Evolutionary conservation across 2,329 filamentous ascomycete genomes (phyloP), one percentile per base, ranked within the genome.

Genomic region (Alternaria triticimaculans): DNA sequence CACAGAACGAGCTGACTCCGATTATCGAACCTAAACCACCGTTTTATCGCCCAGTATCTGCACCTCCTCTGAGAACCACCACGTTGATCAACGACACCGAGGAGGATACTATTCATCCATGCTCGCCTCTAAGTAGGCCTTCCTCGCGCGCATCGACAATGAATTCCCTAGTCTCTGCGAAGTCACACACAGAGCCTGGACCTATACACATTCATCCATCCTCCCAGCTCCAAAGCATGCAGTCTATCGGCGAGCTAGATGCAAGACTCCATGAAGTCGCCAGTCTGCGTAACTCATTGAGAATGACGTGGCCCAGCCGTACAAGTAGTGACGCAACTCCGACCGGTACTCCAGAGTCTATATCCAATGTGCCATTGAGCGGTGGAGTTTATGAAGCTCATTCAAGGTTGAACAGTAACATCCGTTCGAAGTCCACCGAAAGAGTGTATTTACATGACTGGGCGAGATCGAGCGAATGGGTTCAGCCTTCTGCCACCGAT

Each of bases 141-240:
- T 33, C 23, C 26, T 63, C 61, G 25, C 55, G 61, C 21, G 45
- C 57, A 5, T 60, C 56, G 9, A 55, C 61, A 30, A 63, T 63
- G n/a, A 56, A 45, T 18, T 63, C 61, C 12, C 26, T 26, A 7
- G 21, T 54, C 37, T 63, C 61, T 12, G 45, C 45, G 25, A 55
- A 33, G 20, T 63, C 57, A n/a, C 23, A 60, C n/a, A 33, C 55
- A 41, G 57, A 37, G 7, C 51, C 57, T 48, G 63, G 63, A 2
- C 55, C 58, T 23, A 65, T 65, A 11, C 41, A 62, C 18, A 62
- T 65, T 4, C 55, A 18, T 15, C 63, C 59, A 4, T 65, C 63
- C 10, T 23, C 55, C 12, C 59, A 65, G 15, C 63, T 65, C 15
- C 49, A 62, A 45, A 65, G 46, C 12, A 65, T 65, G 63, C 63